These are phyloP conservation scores for Aspergillus nanangensis DNA, from an alignment of 495 filamentous ascomycete species.

Conservation along the genomic window DNA sequence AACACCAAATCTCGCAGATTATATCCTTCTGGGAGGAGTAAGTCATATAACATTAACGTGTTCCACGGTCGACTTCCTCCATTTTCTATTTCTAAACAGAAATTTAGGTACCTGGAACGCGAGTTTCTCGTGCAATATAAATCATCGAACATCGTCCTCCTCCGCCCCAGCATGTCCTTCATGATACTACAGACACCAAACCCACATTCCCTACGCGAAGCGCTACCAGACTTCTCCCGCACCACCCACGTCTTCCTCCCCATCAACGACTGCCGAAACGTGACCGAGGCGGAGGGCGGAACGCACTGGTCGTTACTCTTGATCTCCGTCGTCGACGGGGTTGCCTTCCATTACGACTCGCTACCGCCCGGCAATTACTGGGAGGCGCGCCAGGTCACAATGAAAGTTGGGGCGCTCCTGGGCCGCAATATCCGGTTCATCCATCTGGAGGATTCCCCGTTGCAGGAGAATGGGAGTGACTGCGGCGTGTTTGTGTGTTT, in stretches of 20 bases:
- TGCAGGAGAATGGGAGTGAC: constrained; percentile 89
- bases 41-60: too few relatives aligned
- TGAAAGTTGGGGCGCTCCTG: constrained; percentile 61
- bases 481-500: constrained; percentile 97
- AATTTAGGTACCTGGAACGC: constrained; percentile 75
- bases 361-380: constrained; percentile 69
- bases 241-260: constrained; percentile 96
- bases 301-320: constrained; percentile 94
- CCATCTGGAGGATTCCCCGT: constrained; percentile 76
- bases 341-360: constrained; percentile 96
- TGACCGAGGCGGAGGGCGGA: constrained; percentile 76
- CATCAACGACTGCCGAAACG: constrained; percentile 82
- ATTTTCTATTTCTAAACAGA: neutral
- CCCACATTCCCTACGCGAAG: constrained; percentile 58
- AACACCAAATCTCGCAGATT: constrained; percentile 28
- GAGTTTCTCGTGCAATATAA: constrained; percentile 74
- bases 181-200: constrained; percentile 83
- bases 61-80: too few relatives aligned
- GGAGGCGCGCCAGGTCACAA: constrained; percentile 62
- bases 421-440: constrained; percentile 61
- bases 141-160: constrained; percentile 80
- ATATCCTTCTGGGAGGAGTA: constrained; percentile 99
- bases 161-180: constrained; percentile 91
- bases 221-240: constrained; percentile 59
- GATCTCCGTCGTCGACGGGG: constrained; percentile 80